A percentile compares a stretch with the other conserved stretches of the same genome.
phyloP scores from a whole-genome alignment of 202 grass and related monocot genomes.

The Zizania palustris region DNA sequence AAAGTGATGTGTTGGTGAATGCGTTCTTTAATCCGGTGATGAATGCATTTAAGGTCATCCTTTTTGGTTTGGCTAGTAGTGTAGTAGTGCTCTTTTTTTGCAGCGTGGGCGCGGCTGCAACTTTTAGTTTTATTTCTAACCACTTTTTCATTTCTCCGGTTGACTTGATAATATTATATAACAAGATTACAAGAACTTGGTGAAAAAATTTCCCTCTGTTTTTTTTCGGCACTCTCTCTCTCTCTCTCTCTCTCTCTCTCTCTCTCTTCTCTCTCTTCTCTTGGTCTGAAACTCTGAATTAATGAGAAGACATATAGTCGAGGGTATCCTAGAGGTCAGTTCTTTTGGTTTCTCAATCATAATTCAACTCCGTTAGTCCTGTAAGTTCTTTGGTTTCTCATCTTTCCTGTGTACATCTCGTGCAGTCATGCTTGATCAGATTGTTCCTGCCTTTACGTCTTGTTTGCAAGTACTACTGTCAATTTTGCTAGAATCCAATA shows the following conservation, averaged over 20 bases:
- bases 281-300: not conserved
- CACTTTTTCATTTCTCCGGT: not conserved
- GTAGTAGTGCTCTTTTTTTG: constrained; percentile 39
- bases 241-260: not conserved
- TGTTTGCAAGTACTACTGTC: constrained; percentile 9
- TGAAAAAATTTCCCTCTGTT: not conserved
- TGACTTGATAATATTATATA: constrained; percentile 16
- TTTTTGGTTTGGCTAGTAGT: constrained; percentile 30
- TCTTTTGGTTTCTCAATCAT: constrained; percentile 14
- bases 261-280: not conserved
- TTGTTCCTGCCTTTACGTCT: constrained; percentile 24
- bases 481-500: not conserved
- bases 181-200: not conserved
- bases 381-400: no score
- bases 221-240: not conserved
- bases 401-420: not conserved
- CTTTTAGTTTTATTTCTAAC: constrained; percentile 36
- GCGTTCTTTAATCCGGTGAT: constrained; percentile 46
- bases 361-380: not conserved
- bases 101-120: constrained; percentile 32
- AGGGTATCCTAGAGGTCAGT: not conserved
- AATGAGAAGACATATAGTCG: not conserved
- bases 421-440: not conserved
- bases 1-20: constrained; percentile 37
- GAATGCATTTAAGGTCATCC: constrained; percentile 52